Evolutionary conservation across 768 basidiomycete genomes (phyloP).

Genomic region (Rhodotorula diobovata): DNA sequence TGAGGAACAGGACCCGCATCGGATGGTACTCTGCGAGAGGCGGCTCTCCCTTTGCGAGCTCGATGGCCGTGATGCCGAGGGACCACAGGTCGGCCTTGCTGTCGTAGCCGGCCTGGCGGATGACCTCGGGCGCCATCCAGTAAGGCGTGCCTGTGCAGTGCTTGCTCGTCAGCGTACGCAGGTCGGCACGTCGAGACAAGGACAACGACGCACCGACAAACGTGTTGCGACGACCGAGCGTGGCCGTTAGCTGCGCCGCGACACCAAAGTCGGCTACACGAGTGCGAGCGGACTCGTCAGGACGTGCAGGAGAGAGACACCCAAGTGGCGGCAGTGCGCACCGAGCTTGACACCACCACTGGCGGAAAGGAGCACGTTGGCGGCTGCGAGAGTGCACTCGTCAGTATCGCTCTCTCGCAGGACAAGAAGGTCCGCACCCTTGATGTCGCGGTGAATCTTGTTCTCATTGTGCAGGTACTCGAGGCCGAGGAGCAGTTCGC

Average conservation of each 20-base stretch:
- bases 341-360: constrained; percentile 86
- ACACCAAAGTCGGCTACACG: constrained; percentile 86
- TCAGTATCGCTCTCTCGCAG: background rate
- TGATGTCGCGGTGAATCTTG: constrained; percentile 98
- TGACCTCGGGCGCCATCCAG: constrained; percentile 99
- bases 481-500: constrained; percentile 84
- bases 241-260: constrained; percentile 84
- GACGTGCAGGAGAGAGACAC: background rate
- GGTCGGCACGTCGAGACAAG: background rate
- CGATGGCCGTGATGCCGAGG: constrained; percentile 89
- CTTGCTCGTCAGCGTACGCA: no score
- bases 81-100: constrained; percentile 97
- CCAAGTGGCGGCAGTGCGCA: constrained; percentile 37
- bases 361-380: constrained; percentile 85
- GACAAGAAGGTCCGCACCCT: constrained; percentile 47
- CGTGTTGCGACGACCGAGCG: constrained; percentile 67
- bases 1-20: constrained; percentile 96
- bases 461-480: constrained; percentile 94
- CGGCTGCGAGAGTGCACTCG: constrained; percentile 52
- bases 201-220: constrained; percentile 63
- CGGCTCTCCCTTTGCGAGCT: constrained; percentile 92
- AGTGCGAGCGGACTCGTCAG: background rate
- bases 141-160: constrained; percentile 73
- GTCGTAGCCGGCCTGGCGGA: constrained; percentile 93
- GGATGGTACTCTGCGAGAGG: constrained; percentile 96